phyloP scores from a whole-genome alignment of 495 filamentous ascomycete species.

The Podospora pseudoanserina region DNA sequence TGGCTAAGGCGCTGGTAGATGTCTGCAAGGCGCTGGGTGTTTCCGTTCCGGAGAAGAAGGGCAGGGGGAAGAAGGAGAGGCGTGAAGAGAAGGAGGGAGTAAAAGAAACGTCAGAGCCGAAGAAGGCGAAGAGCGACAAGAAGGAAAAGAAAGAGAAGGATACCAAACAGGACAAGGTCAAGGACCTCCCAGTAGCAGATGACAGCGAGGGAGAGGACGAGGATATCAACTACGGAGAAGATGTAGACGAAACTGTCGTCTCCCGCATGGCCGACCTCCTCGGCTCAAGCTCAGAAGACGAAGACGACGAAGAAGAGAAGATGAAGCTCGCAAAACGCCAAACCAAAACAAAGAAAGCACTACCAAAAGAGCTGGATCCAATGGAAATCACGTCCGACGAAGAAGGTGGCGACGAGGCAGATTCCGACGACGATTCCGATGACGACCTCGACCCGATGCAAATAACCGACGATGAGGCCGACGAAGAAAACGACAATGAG shows the following conservation, averaged over 20 bases:
- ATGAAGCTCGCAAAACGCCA: slow-evolving; percentile 16
- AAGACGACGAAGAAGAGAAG: slow-evolving; percentile 15
- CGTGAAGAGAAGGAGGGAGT: slow-evolving; percentile 7
- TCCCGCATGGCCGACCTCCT: slow-evolving; percentile 19
- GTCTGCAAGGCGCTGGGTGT: slow-evolving; percentile 61
- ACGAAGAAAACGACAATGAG: slow-evolving; percentile 13
- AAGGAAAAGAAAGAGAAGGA: slow-evolving; percentile 16
- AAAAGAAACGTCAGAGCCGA: slow-evolving; percentile 9
- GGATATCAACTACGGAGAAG: slow-evolving; percentile 14
- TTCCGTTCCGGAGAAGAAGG: slow-evolving; percentile 44
- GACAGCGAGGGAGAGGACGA: slow-evolving; percentile 10
- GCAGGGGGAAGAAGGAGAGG: slow-evolving; percentile 23
- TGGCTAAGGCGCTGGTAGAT: slow-evolving; percentile 58
- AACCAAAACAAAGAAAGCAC: slow-evolving; percentile 7
- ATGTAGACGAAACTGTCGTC: slow-evolving; percentile 19
- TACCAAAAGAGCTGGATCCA: slow-evolving; percentile 23
- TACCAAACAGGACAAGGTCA: slow-evolving; percentile 18
- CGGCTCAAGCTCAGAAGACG: slow-evolving; percentile 21
- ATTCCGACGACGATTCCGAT: slow-evolving; percentile 9
- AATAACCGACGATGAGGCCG: slow-evolving; percentile 20
- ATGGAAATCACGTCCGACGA: slow-evolving; percentile 26
- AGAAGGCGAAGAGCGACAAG: slow-evolving; percentile 23
- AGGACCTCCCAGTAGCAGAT: slow-evolving; percentile 1
- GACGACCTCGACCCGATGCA: slow-evolving; percentile 21
- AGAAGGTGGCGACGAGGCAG: slow-evolving; percentile 16